Percentiles rank a stretch among this genome's conserved stretches.
Evolutionary conservation across 2,329 filamentous ascomycete species (phyloP).

Genomic region (Penicillium polonicum): DNA sequence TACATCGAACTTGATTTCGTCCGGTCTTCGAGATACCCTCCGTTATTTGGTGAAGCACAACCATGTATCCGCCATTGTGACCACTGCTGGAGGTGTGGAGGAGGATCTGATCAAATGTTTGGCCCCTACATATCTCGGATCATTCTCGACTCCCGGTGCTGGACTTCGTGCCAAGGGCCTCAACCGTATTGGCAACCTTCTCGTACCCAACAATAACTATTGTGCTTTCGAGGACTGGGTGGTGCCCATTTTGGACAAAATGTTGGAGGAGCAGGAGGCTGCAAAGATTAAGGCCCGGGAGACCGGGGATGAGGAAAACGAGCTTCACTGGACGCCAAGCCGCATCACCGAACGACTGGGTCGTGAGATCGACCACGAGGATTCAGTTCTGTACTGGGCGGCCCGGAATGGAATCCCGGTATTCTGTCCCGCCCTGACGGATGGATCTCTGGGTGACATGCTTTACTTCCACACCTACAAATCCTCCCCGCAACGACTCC

Average conservation of each 20-base stretch:
- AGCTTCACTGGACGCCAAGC: conserved; percentile 88
- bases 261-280: conserved; percentile 91
- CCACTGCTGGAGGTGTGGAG: conserved; percentile 91
- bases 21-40: conserved; percentile 84
- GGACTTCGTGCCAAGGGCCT: conserved; percentile 79
- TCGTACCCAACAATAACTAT: conserved; percentile 97
- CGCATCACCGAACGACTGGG: conserved; percentile 88
- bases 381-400: conserved; percentile 94
- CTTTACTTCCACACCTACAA: conserved; percentile 98
- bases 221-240: conserved; percentile 98
- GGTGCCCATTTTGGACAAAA: conserved; percentile 86
- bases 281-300: conserved; percentile 57
- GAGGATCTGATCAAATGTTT: conserved; percentile 99
- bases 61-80: conserved; percentile 90
- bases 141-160: conserved; percentile 75
- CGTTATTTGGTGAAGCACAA: conserved; percentile 91
- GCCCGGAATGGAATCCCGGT: conserved; percentile 96
- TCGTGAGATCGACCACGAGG: conserved; percentile 89
- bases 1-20: conserved; percentile 96
- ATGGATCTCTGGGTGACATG: conserved; percentile 96
- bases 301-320: conserved; percentile 54
- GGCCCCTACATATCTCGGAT: conserved; percentile 86
- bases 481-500: conserved; percentile 73
- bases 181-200: conserved; percentile 92
- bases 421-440: conserved; percentile 93